Evolutionary conservation across 2,329 filamentous ascomycete genomes (phyloP), one percentile per base, ranked within the genome.

Genomic region (Alternaria brassicae): DNA sequence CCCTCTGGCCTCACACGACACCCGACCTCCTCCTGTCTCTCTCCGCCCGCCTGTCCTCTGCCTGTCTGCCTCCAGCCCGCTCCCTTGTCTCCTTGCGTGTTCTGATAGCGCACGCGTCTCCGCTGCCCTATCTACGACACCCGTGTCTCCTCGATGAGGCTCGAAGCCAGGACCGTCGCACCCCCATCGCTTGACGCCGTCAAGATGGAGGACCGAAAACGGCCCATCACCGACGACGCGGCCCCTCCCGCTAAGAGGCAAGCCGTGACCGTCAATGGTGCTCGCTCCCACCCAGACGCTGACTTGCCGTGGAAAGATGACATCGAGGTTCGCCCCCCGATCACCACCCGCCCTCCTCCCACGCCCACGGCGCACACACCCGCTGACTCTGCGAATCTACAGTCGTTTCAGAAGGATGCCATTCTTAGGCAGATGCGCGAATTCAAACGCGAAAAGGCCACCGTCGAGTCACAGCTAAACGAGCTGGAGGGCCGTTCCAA

Each of bases 201-300:
- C 84, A 97, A 95, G 87, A 99, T 98, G 94, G 95, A 99, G 86
- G 95, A 98, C 85, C 92, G 95, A 87, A 99, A 99, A 87, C 89
- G 95, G 87, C 91, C 93, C 77, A 91, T 93, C 77, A 86, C 90
- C 80, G 91, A 95, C 79, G 92, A 97, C 70, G 84, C 91, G 75
- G 91, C 91, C 67, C 94, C 94, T 68, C 93, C 94, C 21, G 91
- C 89, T 76, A 99, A 98, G 85, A 90, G 93, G 81, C 91, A 96
- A 79, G 91, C 92, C 56, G 70, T 77, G 60, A 68, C 71, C 52
- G 86, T 94, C 67, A 97, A 97, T 84, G 93, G 93, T 73, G 81
- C 84, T 65, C 87, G 85, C 71, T 81, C 85, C 70, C 86, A 88
- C 75, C 85, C 86, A 65, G 87, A 89, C 78, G 82, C 86, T 70